Evolutionary conservation across 192 early-diverging fungal genomes (phyloP).

Genomic region (Entomortierella chlamydospora): DNA sequence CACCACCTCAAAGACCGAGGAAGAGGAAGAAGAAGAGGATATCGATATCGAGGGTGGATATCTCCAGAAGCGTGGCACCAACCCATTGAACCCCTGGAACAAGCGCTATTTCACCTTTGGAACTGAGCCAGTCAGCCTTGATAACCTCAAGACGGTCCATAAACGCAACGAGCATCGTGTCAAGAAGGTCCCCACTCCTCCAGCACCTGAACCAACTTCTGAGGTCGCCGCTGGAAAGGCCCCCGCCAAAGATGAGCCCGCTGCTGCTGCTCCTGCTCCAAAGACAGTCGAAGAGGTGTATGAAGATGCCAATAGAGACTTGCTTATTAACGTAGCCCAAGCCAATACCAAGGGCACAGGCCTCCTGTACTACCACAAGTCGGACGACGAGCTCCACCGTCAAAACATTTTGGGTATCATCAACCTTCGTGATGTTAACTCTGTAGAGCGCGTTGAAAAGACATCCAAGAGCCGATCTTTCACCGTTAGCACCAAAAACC

Average conservation of each 20-base stretch:
- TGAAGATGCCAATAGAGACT: constrained; percentile 39
- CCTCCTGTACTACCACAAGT: constrained; percentile 54
- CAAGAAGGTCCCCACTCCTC: constrained; percentile 28
- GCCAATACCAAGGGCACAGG: constrained; percentile 55
- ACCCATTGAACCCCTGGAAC: constrained; percentile 51
- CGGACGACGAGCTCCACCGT: constrained; percentile 39
- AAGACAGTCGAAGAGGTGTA: constrained; percentile 38
- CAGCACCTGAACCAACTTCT: constrained; percentile 12
- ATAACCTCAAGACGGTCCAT: constrained; percentile 36
- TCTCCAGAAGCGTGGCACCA: constrained; percentile 50
- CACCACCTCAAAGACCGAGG: constrained; percentile 15
- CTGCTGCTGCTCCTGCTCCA: constrained; percentile 9
- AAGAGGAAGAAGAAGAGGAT: constrained; percentile 46
- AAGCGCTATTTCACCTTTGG: constrained; percentile 56
- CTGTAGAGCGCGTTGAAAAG: constrained; percentile 49
- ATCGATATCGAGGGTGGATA: constrained; percentile 47
- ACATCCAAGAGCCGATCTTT: constrained; percentile 49
- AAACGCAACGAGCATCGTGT: constrained; percentile 49
- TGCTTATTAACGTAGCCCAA: constrained; percentile 49
- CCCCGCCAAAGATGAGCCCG: constrained; percentile 15
- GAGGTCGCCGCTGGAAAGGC: constrained; percentile 32
- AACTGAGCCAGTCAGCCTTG: constrained; percentile 34
- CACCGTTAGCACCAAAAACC: constrained; percentile 51
- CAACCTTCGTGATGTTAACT: constrained; percentile 52
- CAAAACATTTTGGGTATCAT: constrained; percentile 49